Evolutionary conservation across 1,284 basidiomycete genomes (phyloP).

Genomic region (Chiua sp.): DNA sequence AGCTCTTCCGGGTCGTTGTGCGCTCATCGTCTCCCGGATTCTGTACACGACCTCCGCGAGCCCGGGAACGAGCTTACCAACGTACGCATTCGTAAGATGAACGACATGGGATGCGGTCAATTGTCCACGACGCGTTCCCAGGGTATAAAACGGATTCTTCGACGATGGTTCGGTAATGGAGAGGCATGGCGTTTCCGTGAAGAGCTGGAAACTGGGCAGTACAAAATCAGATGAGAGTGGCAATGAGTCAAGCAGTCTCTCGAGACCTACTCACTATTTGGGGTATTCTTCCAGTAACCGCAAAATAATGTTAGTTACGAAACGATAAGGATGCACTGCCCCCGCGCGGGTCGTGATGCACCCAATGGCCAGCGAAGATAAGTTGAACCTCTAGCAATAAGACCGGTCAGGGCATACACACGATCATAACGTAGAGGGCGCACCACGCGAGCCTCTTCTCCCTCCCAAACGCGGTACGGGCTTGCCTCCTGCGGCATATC

Average conservation of each 20-base stretch:
- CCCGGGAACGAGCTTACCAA: constrained; percentile 67
- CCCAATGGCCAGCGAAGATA: constrained; percentile 49
- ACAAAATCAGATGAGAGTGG: not conserved
- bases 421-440: not conserved
- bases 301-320: constrained; percentile 55
- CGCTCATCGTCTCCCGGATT: constrained; percentile 67
- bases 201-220: constrained; percentile 50
- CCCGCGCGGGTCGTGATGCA: constrained; percentile 55
- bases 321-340: constrained; percentile 62
- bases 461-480: constrained; percentile 43
- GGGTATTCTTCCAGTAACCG: constrained; percentile 51
- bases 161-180: constrained; percentile 40
- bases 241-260: not conserved
- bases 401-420: not conserved
- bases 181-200: constrained; percentile 56
- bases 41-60: constrained; percentile 64
- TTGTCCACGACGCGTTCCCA: constrained; percentile 59
- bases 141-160: constrained; percentile 40
- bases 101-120: constrained; percentile 65
- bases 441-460: constrained; percentile 42
- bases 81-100: constrained; percentile 84
- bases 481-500: constrained; percentile 53
- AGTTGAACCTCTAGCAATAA: constrained; percentile 44
- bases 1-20: constrained; percentile 57
- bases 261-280: constrained; percentile 39